A percentile compares a stretch with the other conserved stretches of the same genome.
Evolutionary conservation across 176 grass and related monocot species (phyloP).

Genomic region (Rhipidocladum racemiflorum): DNA sequence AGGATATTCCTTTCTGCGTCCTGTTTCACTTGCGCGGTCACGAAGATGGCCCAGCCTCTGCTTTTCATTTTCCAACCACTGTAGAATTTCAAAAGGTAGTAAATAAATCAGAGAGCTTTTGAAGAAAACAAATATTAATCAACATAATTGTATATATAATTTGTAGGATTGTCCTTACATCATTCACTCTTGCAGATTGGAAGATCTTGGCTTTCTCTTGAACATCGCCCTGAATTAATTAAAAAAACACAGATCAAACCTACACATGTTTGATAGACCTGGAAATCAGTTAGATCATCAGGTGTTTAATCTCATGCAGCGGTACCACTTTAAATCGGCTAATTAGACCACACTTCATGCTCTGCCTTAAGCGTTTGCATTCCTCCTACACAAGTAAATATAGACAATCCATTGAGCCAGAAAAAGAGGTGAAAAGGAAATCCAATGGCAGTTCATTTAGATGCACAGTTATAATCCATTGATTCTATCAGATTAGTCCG

Average conservation of each 20-base stretch:
- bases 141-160: slow-evolving; percentile 9
- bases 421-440: slow-evolving; percentile 30
- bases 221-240: slow-evolving; percentile 62
- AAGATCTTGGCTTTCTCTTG: slow-evolving; percentile 73
- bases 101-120: slow-evolving; percentile 23
- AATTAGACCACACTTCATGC: slow-evolving; percentile 76
- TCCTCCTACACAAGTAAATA: slow-evolving; percentile 75
- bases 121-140: slow-evolving; percentile 13
- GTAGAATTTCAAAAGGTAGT: slow-evolving; percentile 21
- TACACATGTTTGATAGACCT: slow-evolving; percentile 10
- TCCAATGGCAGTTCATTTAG: slow-evolving; percentile 2
- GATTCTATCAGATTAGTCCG: not conserved
- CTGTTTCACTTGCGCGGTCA: slow-evolving; percentile 97
- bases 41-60: slow-evolving; percentile 74
- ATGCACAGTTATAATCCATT: not conserved
- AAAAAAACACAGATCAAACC: slow-evolving; percentile 44
- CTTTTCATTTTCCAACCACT: slow-evolving; percentile 93
- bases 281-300: slow-evolving; percentile 29
- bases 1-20: slow-evolving; percentile 99
- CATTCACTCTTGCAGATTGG: slow-evolving; percentile 80
- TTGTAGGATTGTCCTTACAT: slow-evolving; percentile 50
- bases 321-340: slow-evolving; percentile 89
- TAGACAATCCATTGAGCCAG: slow-evolving; percentile 25
- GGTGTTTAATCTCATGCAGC: slow-evolving; percentile 31
- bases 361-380: slow-evolving; percentile 86